These are phyloP conservation scores for Mucor sp. DNA, from an alignment of 371 early-diverging fungal species.

Conservation along the genomic window DNA sequence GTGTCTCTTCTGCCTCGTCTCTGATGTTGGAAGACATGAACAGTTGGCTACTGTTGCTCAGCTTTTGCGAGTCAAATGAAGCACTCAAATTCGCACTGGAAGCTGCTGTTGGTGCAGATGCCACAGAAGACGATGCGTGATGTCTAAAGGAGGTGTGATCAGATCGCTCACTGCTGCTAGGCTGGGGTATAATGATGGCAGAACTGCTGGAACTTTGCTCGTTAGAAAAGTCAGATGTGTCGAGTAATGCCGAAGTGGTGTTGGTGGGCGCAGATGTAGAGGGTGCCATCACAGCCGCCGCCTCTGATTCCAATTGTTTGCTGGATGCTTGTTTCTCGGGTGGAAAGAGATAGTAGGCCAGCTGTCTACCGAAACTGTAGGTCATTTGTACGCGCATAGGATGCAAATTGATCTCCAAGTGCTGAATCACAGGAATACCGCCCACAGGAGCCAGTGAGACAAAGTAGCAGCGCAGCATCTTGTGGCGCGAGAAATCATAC, in stretches of 20 bases:
- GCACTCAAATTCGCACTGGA: neutral
- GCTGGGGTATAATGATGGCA: neutral
- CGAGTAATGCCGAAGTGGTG: neutral
- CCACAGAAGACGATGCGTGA: neutral
- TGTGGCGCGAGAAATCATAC: conserved; percentile 70
- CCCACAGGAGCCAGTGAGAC: conserved; percentile 82
- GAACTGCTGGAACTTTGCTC: neutral
- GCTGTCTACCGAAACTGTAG: conserved; percentile 71
- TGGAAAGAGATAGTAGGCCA: conserved; percentile 79
- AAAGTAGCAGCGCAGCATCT: conserved; percentile 79
- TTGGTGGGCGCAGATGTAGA: conserved; percentile 14
- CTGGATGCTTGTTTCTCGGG: conserved; percentile 37
- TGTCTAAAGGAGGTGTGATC: neutral
- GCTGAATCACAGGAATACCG: conserved; percentile 84
- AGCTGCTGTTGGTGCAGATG: neutral
- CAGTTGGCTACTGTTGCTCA: neutral
- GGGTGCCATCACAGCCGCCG: neutral
- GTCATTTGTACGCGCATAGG: conserved; percentile 81
- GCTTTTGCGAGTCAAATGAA: neutral
- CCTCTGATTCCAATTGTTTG: neutral
- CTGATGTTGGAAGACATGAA: neutral
- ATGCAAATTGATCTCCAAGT: conserved; percentile 80
- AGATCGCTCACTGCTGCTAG: neutral
- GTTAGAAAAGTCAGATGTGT: neutral
- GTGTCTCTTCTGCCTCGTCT: neutral